Evolutionary conservation across 371 early-diverging fungal genomes (phyloP).

Genomic region (Mucor plumbeus): DNA sequence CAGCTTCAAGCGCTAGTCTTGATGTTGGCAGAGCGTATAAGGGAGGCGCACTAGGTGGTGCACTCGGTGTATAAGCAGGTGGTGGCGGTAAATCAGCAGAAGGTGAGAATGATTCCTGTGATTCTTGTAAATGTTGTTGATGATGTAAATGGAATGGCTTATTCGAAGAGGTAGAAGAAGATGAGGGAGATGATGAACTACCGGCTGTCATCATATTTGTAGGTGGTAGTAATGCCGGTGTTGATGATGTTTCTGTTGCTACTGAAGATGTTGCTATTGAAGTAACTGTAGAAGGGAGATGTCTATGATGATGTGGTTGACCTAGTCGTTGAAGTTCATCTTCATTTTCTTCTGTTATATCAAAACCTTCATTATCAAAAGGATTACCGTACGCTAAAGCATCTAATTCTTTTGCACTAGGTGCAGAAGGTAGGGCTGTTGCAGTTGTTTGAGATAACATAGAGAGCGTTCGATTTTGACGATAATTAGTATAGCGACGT

Average conservation of each 20-base stretch:
- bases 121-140: conserved; percentile 1
- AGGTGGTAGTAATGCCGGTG: not conserved
- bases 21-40: conserved; percentile 26
- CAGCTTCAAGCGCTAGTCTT: not conserved
- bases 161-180: not conserved
- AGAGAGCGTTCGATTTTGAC: conserved; percentile 22
- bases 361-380: conserved; percentile 8
- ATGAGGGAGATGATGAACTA: not conserved
- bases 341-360: not conserved
- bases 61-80: conserved; percentile 38
- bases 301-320: not conserved
- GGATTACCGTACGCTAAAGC: conserved; percentile 8
- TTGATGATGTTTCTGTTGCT: not conserved
- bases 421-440: conserved; percentile 33
- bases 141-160: not conserved
- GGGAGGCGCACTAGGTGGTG: conserved; percentile 36
- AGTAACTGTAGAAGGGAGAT: not conserved
- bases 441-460: conserved; percentile 34
- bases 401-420: conserved; percentile 31
- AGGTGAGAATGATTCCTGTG: not conserved
- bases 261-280: not conserved
- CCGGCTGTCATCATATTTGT: not conserved
- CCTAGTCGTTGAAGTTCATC: not conserved
- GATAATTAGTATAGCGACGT: not conserved
- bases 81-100: conserved; percentile 27